A percentile compares a stretch with the other conserved stretches of the same genome.
phyloP scores from a whole-genome alignment of 1,284 basidiomycete genomes.

The Apiotrichum akiyoshidainum region DNA sequence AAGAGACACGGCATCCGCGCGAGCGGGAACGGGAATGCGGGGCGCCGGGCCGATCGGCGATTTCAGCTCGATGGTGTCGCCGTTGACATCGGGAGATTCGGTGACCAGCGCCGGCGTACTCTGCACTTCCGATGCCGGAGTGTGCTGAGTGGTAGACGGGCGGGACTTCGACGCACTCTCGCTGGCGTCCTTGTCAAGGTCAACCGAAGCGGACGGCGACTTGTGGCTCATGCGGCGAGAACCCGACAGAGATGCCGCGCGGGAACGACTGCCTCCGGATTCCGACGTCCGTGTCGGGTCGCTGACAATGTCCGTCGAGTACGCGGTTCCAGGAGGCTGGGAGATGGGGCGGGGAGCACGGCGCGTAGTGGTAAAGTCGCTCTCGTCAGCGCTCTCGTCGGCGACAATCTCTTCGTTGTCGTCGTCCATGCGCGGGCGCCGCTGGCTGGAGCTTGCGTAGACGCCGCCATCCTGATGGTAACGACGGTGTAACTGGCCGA shows the following conservation, averaged over 20 bases:
- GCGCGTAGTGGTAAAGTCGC: not conserved
- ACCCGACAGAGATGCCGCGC: constrained; percentile 9
- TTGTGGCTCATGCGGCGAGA: constrained; percentile 18
- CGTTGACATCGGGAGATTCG: constrained; percentile 8
- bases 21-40: not conserved
- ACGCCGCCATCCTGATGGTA: constrained; percentile 35
- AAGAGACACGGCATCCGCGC: not conserved
- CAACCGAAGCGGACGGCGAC: constrained; percentile 44
- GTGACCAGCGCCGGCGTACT: not conserved
- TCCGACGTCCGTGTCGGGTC: too few species aligned
- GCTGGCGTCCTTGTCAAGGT: constrained; percentile 40
- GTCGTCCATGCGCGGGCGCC: constrained; percentile 15
- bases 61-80: not conserved
- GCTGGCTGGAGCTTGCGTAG: constrained; percentile 5
- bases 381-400: constrained; percentile 36
- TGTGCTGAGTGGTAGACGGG: constrained; percentile 2
- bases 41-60: not conserved
- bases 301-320: not conserved
- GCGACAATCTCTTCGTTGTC: constrained; percentile 39
- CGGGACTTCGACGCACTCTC: not conserved
- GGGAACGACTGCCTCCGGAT: not conserved
- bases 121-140: not conserved
- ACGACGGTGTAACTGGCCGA: constrained; percentile 41
- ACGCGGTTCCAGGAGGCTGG: constrained; percentile 4
- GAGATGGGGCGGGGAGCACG: constrained; percentile 15